Conservation (phyloP, 2,329 filamentous ascomycete species). For the Cadophora sp. region DNA sequence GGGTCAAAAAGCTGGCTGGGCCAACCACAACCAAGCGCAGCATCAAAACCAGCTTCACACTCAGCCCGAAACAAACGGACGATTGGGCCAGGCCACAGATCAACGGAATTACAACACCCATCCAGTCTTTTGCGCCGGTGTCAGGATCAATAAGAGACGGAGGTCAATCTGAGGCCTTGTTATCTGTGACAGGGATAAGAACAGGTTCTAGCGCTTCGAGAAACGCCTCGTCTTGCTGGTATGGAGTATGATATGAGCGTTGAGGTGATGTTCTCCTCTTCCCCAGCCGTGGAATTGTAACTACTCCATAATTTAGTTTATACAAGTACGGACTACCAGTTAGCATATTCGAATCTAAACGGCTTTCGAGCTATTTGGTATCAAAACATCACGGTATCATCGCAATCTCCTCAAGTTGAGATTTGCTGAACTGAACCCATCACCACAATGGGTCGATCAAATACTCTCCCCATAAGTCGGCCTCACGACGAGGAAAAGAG, state of each 20-base stretch:
- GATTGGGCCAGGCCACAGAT: conserved; percentile 16
- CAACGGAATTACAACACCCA: conserved; percentile 8
- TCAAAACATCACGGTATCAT: background rate
- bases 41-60: conserved; percentile 14
- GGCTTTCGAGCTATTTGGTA: background rate
- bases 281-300: background rate
- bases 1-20: conserved; percentile 26
- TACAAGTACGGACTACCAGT: background rate
- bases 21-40: conserved; percentile 17
- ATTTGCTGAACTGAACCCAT: background rate
- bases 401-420: background rate
- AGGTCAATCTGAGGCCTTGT: background rate
- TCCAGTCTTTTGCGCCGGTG: background rate
- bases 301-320: background rate
- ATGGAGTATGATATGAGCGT: background rate
- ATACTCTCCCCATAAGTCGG: conserved; percentile 28
- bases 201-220: conserved; percentile 8
- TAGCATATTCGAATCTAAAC: background rate
- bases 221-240: conserved; percentile 15
- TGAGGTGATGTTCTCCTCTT: background rate
- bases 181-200: background rate
- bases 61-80: conserved; percentile 9
- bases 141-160: conserved; percentile 2
- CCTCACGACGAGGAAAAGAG: conserved; percentile 26
- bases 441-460: conserved; percentile 29